These are phyloP conservation scores for Naganishia antarctica DNA, from an alignment of 768 basidiomycete species.

Conservation along the genomic window DNA sequence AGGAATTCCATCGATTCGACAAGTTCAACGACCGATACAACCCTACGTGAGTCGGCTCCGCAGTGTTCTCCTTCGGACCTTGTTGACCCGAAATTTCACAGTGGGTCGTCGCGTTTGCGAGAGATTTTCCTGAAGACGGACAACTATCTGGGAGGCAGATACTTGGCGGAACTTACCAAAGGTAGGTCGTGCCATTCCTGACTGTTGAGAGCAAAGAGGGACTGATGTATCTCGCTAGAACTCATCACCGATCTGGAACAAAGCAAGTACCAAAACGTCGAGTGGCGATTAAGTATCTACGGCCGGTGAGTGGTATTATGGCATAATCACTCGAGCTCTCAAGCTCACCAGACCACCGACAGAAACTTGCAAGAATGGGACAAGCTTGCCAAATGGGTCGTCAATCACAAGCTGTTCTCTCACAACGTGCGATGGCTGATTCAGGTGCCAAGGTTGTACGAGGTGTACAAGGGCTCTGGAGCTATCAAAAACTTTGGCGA, in stretches of 20 bases:
- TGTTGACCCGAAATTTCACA: constrained; percentile 41
- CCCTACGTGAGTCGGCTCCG: constrained; percentile 53
- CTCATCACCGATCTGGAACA: constrained; percentile 96
- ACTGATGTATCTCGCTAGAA: constrained; percentile 56
- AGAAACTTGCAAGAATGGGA: constrained; percentile 75
- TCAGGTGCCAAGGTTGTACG: constrained; percentile 88
- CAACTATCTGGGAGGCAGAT: constrained; percentile 84
- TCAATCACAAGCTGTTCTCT: constrained; percentile 84
- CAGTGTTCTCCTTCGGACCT: neutral
- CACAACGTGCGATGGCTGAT: constrained; percentile 98
- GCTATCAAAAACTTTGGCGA: constrained; percentile 82
- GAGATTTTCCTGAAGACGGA: constrained; percentile 99
- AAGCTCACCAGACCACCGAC: constrained; percentile 18
- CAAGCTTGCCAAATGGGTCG: constrained; percentile 94
- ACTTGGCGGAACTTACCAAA: constrained; percentile 88
- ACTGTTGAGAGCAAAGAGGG: neutral
- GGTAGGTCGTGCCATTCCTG: constrained; percentile 53
- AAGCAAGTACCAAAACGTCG: constrained; percentile 98
- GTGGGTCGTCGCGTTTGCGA: constrained; percentile 80
- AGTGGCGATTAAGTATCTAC: constrained; percentile 96
- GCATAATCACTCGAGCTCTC: no score
- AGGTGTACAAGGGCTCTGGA: constrained; percentile 86
- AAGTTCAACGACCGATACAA: constrained; percentile 98
- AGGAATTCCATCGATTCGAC: constrained; percentile 97
- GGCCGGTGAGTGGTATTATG: constrained; percentile 60